Evolutionary conservation across 345 rosid species (phyloP).

Genomic region (Excoecaria cochinchinensis): DNA sequence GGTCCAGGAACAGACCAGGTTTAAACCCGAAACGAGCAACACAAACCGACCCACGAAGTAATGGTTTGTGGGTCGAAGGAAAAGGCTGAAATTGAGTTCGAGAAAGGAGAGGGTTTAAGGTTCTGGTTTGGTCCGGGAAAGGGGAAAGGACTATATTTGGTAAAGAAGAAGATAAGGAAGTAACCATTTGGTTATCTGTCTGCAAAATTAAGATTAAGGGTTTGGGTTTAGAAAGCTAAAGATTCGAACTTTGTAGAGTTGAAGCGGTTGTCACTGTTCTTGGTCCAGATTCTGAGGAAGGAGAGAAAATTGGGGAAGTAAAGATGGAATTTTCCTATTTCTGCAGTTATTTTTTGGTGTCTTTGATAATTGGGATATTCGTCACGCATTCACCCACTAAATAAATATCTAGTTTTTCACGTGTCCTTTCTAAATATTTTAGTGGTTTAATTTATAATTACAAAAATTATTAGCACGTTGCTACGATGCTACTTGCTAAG

Average conservation of each 20-base stretch:
- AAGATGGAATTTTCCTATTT: not conserved
- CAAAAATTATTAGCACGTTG: no score
- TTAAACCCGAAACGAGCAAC: constrained; percentile 63
- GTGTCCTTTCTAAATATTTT: not conserved
- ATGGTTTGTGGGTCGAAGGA: constrained; percentile 21
- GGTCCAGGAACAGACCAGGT: constrained; percentile 47
- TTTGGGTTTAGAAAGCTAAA: not conserved
- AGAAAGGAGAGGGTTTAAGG: constrained; percentile 32
- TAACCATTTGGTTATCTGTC: constrained; percentile 23
- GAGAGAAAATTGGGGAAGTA: not conserved
- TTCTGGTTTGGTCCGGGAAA: constrained; percentile 20
- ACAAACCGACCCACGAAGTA: constrained; percentile 45
- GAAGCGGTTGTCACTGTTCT: not conserved
- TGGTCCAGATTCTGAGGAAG: not conserved
- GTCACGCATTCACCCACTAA: not conserved
- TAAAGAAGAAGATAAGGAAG: constrained; percentile 31
- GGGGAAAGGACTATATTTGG: constrained; percentile 41
- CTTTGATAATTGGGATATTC: not conserved
- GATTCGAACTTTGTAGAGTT: not conserved
- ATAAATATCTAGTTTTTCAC: not conserved
- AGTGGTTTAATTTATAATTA: no score
- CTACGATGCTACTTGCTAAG: no score
- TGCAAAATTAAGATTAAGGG: not conserved
- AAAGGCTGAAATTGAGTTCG: constrained; percentile 30
- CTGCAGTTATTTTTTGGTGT: not conserved